Conservation (phyloP, 1,284 basidiomycete species). For the Phellopilus nigrolimitatus region DNA sequence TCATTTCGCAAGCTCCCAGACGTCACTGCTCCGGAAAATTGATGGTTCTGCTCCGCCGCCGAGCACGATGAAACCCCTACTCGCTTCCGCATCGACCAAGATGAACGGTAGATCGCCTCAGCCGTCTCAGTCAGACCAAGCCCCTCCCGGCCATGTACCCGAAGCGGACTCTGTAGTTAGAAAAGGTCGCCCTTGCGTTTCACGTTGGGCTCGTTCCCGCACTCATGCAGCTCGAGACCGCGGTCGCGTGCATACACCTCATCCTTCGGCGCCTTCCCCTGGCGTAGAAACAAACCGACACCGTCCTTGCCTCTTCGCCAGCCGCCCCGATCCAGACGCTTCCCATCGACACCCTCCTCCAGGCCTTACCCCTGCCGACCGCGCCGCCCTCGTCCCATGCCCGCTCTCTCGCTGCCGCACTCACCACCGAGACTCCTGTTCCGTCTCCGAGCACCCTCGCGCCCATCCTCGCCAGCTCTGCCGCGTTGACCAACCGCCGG, state of each 20-base stretch:
- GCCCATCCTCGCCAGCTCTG: constrained; percentile 60
- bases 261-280: constrained; percentile 10
- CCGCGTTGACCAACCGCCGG: constrained; percentile 41
- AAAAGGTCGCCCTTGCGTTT: no score
- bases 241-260: constrained; percentile 19
- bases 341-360: constrained; percentile 43
- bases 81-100: no score
- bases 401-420: constrained; percentile 33
- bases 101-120: no score
- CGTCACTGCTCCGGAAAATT: no score
- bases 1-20: no score
- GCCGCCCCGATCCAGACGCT: constrained; percentile 26
- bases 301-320: constrained; percentile 15
- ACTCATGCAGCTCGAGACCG: constrained; percentile 3
- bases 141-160: no score
- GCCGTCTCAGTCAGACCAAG: no score
- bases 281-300: constrained; percentile 19
- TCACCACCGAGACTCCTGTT: constrained; percentile 45
- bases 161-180: no score
- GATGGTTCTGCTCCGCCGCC: no score
- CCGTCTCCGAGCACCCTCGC: constrained; percentile 43
- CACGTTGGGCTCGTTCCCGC: no score
- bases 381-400: constrained; percentile 52
- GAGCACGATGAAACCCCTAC: no score
- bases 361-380: constrained; percentile 48